Percentiles rank a stretch among this genome's conserved stretches.
Evolutionary conservation across 129 eudicot genomes (phyloP).

Genomic region (Flaveria bidentis): DNA sequence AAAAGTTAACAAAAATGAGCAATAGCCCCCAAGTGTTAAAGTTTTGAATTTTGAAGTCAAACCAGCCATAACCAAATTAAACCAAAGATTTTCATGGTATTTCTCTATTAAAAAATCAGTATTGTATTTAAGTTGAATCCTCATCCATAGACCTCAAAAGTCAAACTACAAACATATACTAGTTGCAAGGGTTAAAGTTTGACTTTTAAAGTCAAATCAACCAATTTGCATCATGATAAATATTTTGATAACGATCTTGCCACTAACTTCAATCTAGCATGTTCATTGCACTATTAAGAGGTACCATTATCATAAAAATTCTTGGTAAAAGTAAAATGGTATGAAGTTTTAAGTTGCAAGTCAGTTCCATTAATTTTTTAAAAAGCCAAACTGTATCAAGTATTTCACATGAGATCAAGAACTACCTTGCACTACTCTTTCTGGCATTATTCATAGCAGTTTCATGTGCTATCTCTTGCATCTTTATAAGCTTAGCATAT

Average conservation of each 20-base stretch:
- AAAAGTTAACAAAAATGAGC: not conserved
- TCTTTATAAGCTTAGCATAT: constrained; percentile 74
- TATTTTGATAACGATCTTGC: constrained; percentile 11
- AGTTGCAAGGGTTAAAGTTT: constrained; percentile 21
- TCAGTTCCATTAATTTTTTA: not conserved
- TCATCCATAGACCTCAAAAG: constrained; percentile 3
- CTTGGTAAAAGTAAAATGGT: not conserved
- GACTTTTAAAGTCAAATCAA: constrained; percentile 27
- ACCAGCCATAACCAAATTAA: not conserved
- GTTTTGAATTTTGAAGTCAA: constrained; percentile 22
- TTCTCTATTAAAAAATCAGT: not conserved
- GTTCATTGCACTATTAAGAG: not conserved
- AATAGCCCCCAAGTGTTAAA: not conserved
- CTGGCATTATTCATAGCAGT: constrained; percentile 75
- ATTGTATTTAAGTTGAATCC: not conserved
- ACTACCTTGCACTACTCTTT: constrained; percentile 92
- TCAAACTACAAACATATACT: constrained; percentile 13
- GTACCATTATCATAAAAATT: not conserved
- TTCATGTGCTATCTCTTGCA: constrained; percentile 95
- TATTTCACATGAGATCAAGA: not conserved
- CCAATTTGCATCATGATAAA: not conserved
- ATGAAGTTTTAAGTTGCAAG: not conserved
- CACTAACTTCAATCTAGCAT: constrained; percentile 1
- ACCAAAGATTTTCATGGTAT: not conserved
- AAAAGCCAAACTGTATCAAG: constrained; percentile 6